These are phyloP conservation scores for Nematodospora anomalae DNA, from an alignment of 1,139 yeast genomes.

Conservation along the genomic window DNA sequence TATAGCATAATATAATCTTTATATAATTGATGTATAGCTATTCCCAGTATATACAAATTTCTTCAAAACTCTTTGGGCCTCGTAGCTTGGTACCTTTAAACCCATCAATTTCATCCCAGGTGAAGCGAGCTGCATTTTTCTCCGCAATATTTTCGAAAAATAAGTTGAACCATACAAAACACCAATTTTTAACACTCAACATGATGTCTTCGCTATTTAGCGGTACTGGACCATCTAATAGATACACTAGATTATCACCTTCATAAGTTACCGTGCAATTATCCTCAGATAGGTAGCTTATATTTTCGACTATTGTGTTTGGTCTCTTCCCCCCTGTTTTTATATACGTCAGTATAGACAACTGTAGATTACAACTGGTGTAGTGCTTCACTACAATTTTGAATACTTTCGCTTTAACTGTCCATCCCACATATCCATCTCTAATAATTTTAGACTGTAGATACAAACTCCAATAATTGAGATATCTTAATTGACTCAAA, in stretches of 20 bases:
- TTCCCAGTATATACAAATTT: slow-evolving; percentile 41
- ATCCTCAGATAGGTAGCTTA: slow-evolving; percentile 2
- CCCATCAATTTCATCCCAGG: slow-evolving; percentile 73
- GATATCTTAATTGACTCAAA: slow-evolving; percentile 63
- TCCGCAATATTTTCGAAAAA: slow-evolving; percentile 12
- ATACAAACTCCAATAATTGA: slow-evolving; percentile 56
- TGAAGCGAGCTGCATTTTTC: slow-evolving; percentile 3
- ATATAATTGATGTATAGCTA: not conserved
- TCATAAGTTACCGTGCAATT: slow-evolving; percentile 1
- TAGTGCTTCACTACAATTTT: not conserved
- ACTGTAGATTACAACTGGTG: not conserved
- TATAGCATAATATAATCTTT: too few relatives aligned
- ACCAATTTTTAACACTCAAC: slow-evolving; percentile 12
- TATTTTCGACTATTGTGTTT: slow-evolving; percentile 1
- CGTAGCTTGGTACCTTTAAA: slow-evolving; percentile 56
- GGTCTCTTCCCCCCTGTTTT: not conserved
- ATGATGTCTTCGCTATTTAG: slow-evolving; percentile 9
- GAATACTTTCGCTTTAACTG: not conserved
- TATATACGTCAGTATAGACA: slow-evolving; percentile 7
- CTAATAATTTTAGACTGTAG: slow-evolving; percentile 13
- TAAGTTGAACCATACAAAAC: slow-evolving; percentile 17
- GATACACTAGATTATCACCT: not conserved
- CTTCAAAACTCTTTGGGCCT: slow-evolving; percentile 56
- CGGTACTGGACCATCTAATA: slow-evolving; percentile 1
- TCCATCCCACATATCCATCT: slow-evolving; percentile 3